Conservation (phyloP, 2,329 filamentous ascomycete species). For the Exophiala xenobiotica region DNA sequence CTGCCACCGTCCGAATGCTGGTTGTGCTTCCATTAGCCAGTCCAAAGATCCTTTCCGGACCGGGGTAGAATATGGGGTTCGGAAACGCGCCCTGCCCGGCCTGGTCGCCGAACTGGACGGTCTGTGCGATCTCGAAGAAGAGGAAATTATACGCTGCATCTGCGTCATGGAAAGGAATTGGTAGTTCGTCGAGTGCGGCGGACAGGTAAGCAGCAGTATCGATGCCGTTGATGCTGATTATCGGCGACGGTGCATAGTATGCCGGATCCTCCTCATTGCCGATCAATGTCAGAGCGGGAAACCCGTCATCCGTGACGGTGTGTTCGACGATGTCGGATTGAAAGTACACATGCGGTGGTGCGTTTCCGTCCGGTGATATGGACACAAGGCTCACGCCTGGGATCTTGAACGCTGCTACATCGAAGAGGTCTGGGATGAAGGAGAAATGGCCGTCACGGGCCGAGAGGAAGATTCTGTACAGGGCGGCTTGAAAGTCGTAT, state of each 20-base stretch:
- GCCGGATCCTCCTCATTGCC: not conserved
- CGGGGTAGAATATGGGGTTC: slow-evolving; percentile 29
- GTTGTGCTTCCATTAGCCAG: slow-evolving; percentile 34
- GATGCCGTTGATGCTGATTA: slow-evolving; percentile 13
- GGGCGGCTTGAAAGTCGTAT: slow-evolving; percentile 54
- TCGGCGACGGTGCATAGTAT: slow-evolving; percentile 1
- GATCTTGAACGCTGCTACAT: slow-evolving; percentile 53
- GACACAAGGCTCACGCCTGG: slow-evolving; percentile 60
- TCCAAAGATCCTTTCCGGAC: slow-evolving; percentile 28
- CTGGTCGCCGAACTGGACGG: not conserved
- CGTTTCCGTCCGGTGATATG: slow-evolving; percentile 59
- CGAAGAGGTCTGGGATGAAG: slow-evolving; percentile 33
- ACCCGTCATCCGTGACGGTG: not conserved
- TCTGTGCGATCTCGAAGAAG: slow-evolving; percentile 30
- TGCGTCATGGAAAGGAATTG: slow-evolving; percentile 24
- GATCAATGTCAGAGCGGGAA: not conserved
- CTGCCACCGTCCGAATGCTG: slow-evolving; percentile 28
- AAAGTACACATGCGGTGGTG: slow-evolving; percentile 58
- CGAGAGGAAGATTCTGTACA: slow-evolving; percentile 54
- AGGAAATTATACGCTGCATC: slow-evolving; percentile 35
- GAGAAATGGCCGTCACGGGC: slow-evolving; percentile 62
- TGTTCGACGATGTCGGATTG: not conserved
- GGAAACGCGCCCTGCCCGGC: slow-evolving; percentile 19
- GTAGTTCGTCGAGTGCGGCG: not conserved
- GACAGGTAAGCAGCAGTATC: slow-evolving; percentile 1